These are phyloP conservation scores for Striga asiatica DNA, from an alignment of 257 asterid species.

Conservation along the genomic window DNA sequence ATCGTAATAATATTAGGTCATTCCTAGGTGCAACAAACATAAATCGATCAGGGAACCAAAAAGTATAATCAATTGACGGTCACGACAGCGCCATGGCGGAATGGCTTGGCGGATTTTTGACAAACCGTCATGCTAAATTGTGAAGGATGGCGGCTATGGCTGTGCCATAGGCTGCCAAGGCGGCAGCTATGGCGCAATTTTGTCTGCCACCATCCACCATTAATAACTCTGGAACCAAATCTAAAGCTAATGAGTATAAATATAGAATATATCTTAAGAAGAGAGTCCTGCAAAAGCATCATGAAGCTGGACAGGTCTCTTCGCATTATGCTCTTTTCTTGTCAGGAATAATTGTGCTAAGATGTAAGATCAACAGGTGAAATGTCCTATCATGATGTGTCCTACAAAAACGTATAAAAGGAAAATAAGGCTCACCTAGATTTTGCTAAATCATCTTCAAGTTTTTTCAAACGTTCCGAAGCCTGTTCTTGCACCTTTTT, in stretches of 20 bases:
- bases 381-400: no score
- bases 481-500: slow-evolving; percentile 41
- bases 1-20: slow-evolving; percentile 45
- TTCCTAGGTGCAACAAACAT: slow-evolving; percentile 28
- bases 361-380: neutral
- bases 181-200: no score
- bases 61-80: no score
- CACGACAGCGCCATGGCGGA: no score
- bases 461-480: slow-evolving; percentile 42
- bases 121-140: no score
- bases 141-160: no score
- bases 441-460: slow-evolving; percentile 62
- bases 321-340: neutral
- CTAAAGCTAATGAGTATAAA: no score
- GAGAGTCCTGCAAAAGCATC: neutral
- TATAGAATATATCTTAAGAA: neutral
- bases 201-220: no score
- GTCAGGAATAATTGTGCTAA: neutral
- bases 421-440: slow-evolving; percentile 34
- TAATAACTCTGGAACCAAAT: no score
- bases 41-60: slow-evolving; percentile 7
- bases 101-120: no score
- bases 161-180: no score
- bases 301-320: neutral
- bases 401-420: no score